phyloP scores from a whole-genome alignment of 768 basidiomycete species.

The Lactarius hatsudake region DNA sequence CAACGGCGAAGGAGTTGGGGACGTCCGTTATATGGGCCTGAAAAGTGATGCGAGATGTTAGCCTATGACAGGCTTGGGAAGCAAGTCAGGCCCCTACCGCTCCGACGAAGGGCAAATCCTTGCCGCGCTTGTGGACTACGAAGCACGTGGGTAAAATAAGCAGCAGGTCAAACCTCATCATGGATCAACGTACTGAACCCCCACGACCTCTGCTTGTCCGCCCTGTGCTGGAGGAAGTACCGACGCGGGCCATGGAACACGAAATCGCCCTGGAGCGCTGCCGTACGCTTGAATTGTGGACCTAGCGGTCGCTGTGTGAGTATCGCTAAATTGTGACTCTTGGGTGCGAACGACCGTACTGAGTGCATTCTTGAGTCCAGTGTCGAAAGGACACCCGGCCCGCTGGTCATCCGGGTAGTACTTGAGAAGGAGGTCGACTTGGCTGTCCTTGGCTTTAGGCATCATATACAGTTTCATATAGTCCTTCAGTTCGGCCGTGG shows the following conservation, averaged over 20 bases:
- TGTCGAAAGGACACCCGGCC: conserved; percentile 26
- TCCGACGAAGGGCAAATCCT: conserved; percentile 20
- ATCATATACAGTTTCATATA: conserved; percentile 29
- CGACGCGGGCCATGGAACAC: conserved; percentile 27
- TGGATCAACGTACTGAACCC: conserved; percentile 15
- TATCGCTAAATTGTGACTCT: background rate
- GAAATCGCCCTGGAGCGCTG: conserved; percentile 25
- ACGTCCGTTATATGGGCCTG: conserved; percentile 20
- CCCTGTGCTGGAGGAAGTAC: conserved; percentile 16
- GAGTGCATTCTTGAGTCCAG: conserved; percentile 27
- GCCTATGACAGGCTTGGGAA: background rate
- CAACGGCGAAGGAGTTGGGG: conserved; percentile 3
- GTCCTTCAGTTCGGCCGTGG: conserved; percentile 1
- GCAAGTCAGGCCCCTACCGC: conserved; percentile 7
- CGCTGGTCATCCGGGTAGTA: conserved; percentile 28
- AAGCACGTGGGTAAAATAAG: background rate
- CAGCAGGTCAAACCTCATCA: too few species aligned
- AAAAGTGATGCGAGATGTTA: background rate
- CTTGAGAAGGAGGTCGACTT: conserved; percentile 26
- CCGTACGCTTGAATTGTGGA: conserved; percentile 25
- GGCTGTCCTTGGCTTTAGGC: conserved; percentile 25
- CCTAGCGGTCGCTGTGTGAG: background rate
- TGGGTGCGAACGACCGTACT: conserved; percentile 28
- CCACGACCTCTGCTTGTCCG: conserved; percentile 22
- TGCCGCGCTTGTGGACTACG: conserved; percentile 24